phyloP scores from a whole-genome alignment of 257 asterid species.

The Solanum rostratum region DNA sequence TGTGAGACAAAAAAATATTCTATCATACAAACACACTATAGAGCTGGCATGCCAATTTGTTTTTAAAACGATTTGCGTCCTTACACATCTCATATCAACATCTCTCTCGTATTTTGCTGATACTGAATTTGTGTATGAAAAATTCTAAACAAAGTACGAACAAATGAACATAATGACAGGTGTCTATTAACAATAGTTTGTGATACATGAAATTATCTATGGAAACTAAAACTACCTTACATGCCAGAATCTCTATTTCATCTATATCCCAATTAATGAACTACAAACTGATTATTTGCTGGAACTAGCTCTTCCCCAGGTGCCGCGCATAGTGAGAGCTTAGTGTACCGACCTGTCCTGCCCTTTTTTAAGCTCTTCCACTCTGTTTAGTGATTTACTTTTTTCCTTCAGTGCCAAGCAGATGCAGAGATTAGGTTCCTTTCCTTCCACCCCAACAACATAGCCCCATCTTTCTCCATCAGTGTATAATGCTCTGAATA shows the following conservation, averaged over 20 bases:
- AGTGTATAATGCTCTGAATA: conserved; percentile 74
- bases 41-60: not conserved
- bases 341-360: not conserved
- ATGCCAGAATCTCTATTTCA: not conserved
- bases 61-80: not conserved
- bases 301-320: not conserved
- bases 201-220: not conserved
- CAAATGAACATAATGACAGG: not conserved
- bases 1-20: not conserved
- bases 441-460: conserved; percentile 84
- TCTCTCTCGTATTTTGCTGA: not conserved
- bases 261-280: not conserved
- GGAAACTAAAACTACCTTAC: not conserved
- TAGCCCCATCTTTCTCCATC: conserved; percentile 67
- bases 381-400: not conserved
- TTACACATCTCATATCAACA: not conserved
- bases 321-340: not conserved
- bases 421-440: conserved; percentile 80
- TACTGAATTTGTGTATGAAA: not conserved
- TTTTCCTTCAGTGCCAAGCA: conserved; percentile 52
- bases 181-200: conserved; percentile 6
- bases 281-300: not conserved
- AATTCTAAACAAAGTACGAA: not conserved
- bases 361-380: no score
- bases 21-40: not conserved